Percentiles rank a stretch among this genome's conserved stretches.
phyloP scores from a whole-genome alignment of 208 protist species.

The Endotrypanum monterogeii region DNA sequence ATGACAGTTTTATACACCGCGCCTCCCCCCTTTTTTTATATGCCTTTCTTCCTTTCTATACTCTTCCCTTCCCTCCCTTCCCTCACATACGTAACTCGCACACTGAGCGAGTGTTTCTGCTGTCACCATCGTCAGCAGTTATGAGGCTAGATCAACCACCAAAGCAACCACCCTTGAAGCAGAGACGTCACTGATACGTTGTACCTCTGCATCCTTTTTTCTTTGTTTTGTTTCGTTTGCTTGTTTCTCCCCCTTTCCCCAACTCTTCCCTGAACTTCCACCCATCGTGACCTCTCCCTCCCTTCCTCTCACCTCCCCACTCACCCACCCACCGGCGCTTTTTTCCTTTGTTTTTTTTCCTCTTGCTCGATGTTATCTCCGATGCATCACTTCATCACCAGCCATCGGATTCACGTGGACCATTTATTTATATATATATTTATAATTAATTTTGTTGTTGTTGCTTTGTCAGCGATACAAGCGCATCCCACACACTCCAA shows the following conservation, averaged over 20 bases:
- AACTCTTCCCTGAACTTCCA: too few relatives aligned
- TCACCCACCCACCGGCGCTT: too few relatives aligned
- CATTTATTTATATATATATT: too few relatives aligned
- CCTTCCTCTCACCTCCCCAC: too few relatives aligned
- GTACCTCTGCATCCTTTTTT: background rate
- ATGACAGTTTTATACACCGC: background rate
- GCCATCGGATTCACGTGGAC: too few relatives aligned
- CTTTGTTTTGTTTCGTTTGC: background rate
- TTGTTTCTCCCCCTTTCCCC: background rate
- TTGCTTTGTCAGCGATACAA: too few relatives aligned
- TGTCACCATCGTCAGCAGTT: background rate
- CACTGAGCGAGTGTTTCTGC: background rate
- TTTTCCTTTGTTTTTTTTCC: too few relatives aligned
- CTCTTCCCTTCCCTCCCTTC: slow-evolving; percentile 4
- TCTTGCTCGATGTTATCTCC: too few relatives aligned
- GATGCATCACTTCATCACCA: too few relatives aligned
- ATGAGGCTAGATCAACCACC: background rate
- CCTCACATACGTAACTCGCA: background rate
- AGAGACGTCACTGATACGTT: background rate
- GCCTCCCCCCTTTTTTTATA: background rate
- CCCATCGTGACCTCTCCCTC: too few relatives aligned
- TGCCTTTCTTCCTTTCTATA: background rate
- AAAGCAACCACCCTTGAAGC: background rate
- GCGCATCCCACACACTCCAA: too few relatives aligned
- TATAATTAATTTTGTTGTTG: too few relatives aligned